Evolutionary conservation across 768 basidiomycete genomes (phyloP).

Genomic region (Hericium coralloides): DNA sequence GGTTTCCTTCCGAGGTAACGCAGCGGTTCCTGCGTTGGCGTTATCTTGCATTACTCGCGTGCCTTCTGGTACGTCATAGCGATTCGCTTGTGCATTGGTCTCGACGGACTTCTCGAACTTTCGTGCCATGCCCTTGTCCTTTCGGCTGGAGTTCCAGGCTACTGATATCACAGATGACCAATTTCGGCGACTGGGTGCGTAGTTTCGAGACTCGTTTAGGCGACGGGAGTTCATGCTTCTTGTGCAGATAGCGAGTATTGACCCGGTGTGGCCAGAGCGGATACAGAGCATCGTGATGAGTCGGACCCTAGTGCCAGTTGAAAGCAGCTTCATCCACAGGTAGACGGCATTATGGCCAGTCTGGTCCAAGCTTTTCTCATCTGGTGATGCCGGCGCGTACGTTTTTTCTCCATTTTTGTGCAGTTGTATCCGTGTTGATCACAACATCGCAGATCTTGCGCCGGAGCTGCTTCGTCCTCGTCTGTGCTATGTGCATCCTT

Average conservation of each 20-base stretch:
- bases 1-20: no score
- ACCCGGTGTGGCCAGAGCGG: background rate
- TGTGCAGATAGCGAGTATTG: background rate
- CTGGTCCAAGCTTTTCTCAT: background rate
- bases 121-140: no score
- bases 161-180: background rate
- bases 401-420: background rate
- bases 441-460: background rate
- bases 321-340: background rate
- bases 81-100: no score
- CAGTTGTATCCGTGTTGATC: no score
- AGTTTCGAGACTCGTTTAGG: background rate
- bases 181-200: slow-evolving; percentile 20
- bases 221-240: background rate
- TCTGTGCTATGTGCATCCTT: background rate
- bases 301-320: background rate
- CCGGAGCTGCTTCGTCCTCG: background rate
- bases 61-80: no score
- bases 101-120: no score
- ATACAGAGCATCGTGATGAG: background rate
- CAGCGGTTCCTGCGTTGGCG: no score
- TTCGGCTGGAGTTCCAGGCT: no score
- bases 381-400: background rate
- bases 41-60: no score
- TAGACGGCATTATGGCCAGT: background rate